Evolutionary conservation across 192 early-diverging fungal genomes (phyloP).

Genomic region (Diversispora eburnea): DNA sequence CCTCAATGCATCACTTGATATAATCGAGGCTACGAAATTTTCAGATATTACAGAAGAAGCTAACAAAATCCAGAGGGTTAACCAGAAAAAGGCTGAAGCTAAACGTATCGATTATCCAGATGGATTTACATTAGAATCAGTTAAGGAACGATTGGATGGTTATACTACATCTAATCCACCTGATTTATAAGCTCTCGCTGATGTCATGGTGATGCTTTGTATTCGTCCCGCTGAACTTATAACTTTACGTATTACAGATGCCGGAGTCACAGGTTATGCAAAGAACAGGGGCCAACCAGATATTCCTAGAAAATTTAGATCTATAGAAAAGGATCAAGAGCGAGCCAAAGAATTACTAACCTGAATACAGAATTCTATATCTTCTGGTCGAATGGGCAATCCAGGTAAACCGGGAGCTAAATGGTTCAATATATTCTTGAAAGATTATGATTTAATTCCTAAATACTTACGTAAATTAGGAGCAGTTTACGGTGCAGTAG

Average conservation of each 20-base stretch:
- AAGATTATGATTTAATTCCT: too few relatives aligned
- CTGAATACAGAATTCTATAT: too few relatives aligned
- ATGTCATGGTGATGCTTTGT: slow-evolving; percentile 28
- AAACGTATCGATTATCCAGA: slow-evolving; percentile 14
- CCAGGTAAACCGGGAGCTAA: too few relatives aligned
- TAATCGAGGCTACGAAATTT: not conserved
- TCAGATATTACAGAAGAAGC: not conserved
- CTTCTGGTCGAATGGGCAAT: too few relatives aligned
- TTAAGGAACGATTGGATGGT: slow-evolving; percentile 20
- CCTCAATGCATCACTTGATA: not conserved
- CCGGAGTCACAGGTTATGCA: not conserved
- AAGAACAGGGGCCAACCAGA: slow-evolving; percentile 4
- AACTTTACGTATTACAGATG: slow-evolving; percentile 16
- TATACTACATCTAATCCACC: slow-evolving; percentile 6
- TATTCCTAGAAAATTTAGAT: too few relatives aligned
- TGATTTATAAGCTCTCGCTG: slow-evolving; percentile 1
- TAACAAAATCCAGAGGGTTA: slow-evolving; percentile 7
- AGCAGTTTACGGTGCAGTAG: too few relatives aligned
- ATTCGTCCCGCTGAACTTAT: slow-evolving; percentile 13
- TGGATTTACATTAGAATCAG: slow-evolving; percentile 21
- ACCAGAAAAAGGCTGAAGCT: not conserved
- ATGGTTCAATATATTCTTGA: too few relatives aligned
- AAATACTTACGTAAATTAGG: too few relatives aligned
- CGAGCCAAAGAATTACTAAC: not conserved
- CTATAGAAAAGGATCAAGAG: not conserved